Evolutionary conservation across 2,329 filamentous ascomycete genomes (phyloP), one percentile per base, ranked within the genome.

Genomic region (Nectriaceae sp.): DNA sequence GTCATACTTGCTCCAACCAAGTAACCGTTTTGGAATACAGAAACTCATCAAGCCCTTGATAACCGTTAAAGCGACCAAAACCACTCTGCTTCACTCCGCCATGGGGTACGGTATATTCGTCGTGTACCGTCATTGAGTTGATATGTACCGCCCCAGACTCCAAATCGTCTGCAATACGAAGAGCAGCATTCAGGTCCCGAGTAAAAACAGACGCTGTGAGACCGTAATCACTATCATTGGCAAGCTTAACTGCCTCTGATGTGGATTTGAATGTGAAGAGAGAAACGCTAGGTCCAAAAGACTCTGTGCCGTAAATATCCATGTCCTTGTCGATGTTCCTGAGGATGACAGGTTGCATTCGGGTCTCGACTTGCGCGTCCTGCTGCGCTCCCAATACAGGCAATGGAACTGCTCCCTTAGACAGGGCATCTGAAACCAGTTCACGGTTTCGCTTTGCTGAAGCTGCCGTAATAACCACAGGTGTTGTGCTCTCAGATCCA

Each of bases 151-250:
- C 79, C 3, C 83, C 89, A 20, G 79, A 77, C 63, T 92, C 83
- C 46, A 88, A 80, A 46, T 74, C 71, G 57, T 70, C 75, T 2
- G 84, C 83, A 10, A 88, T 65, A 5, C 77, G 71, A 54, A 88
- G 60, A 0, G 75, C 84, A 33, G 73, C 71, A 39, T 75, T 68
- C 49, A 92, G 67, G 61, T 89, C 83, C 56, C 79, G 71, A 0
- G 88, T 90, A 66, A 90, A 94, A 3, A 94, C 79, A 0, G 88
- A 79, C 2, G 82, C 77, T 4, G 76, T 75, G 5, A 95, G 78
- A 2, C 89, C 89, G 63, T 90, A 93, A 44, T 90, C 86, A 3
- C 86, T 89, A 59, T 92, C 87, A 63, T 95, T 94, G 8, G 89
- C 88, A 16, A 93, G 71, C 19, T 75, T 70, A 15, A 93, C 65